Evolutionary conservation across 345 rosid genomes (phyloP).

Genomic region (Acer saccharum): DNA sequence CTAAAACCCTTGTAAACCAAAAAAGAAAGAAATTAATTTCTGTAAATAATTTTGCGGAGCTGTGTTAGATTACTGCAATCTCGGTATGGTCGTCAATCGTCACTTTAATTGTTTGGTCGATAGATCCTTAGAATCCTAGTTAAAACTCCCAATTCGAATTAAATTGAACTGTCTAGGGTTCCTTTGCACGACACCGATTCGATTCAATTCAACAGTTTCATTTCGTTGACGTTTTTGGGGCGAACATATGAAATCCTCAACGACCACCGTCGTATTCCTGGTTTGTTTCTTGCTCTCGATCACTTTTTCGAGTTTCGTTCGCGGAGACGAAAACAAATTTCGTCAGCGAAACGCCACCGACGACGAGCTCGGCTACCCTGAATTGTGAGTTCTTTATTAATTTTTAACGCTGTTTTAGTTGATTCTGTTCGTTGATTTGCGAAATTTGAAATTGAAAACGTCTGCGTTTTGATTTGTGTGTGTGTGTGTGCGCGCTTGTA

Average conservation of each 20-base stretch:
- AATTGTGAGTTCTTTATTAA: conserved; percentile 51
- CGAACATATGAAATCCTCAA: conserved; percentile 53
- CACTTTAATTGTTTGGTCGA: not conserved
- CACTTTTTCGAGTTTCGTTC: conserved; percentile 21
- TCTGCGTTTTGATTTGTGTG: not conserved
- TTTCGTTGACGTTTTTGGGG: not conserved
- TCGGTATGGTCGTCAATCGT: not conserved
- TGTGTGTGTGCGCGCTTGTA: conserved; percentile 27
- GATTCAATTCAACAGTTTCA: not conserved
- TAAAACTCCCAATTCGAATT: not conserved
- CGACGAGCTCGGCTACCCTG: conserved; percentile 73
- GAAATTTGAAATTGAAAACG: not conserved
- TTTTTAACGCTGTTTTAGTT: not conserved
- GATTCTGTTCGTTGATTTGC: not conserved
- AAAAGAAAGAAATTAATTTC: no score
- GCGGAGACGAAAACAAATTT: conserved; percentile 69
- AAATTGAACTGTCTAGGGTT: not conserved
- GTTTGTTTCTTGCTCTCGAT: conserved; percentile 38
- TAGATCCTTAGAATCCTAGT: not conserved
- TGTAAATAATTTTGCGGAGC: no score
- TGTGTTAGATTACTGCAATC: not conserved
- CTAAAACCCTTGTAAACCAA: no score
- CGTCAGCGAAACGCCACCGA: conserved; percentile 81
- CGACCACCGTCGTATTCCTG: conserved; percentile 38
- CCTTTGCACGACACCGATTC: not conserved